These are phyloP conservation scores for Nemania serpens DNA, from an alignment of 2,329 filamentous ascomycete species.

Conservation along the genomic window DNA sequence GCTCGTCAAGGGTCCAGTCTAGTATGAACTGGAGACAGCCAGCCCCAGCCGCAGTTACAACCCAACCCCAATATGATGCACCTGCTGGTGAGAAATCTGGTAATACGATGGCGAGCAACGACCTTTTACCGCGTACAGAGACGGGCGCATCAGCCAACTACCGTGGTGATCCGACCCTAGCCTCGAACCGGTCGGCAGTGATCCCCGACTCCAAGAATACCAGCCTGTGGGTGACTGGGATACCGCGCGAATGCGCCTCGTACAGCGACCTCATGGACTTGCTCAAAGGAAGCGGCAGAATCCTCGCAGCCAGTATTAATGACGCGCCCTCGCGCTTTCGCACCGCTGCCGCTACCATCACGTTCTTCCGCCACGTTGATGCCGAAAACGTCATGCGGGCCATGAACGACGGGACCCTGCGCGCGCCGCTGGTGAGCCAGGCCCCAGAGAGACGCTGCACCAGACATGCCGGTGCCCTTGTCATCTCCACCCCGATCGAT, in stretches of 20 bases:
- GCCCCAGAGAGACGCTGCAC: not conserved
- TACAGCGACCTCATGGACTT: slow-evolving; percentile 9
- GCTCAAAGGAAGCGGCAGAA: slow-evolving; percentile 13
- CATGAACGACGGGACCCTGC: slow-evolving; percentile 7
- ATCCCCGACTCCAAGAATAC: slow-evolving; percentile 19
- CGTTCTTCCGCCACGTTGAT: slow-evolving; percentile 17
- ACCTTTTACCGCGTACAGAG: not conserved
- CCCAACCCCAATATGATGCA: too few relatives aligned
- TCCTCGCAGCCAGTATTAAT: slow-evolving; percentile 5
- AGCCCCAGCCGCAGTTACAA: not conserved
- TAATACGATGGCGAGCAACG: too few relatives aligned
- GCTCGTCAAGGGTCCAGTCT: not conserved
- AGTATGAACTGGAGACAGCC: slow-evolving; percentile 4
- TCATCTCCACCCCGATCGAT: not conserved
- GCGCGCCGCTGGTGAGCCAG: not conserved
- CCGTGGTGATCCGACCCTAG: slow-evolving; percentile 12
- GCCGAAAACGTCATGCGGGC: slow-evolving; percentile 6
- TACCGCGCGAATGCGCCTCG: not conserved
- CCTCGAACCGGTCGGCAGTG: slow-evolving; percentile 8
- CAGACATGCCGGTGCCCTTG: not conserved
- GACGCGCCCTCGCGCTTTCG: not conserved
- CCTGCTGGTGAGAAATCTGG: not conserved
- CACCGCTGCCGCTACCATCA: slow-evolving; percentile 6
- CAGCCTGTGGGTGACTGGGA: slow-evolving; percentile 10
- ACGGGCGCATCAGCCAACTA: slow-evolving; percentile 11